Conservation (phyloP, 2,329 filamentous ascomycete species). For the Xylariaceae sp. region DNA sequence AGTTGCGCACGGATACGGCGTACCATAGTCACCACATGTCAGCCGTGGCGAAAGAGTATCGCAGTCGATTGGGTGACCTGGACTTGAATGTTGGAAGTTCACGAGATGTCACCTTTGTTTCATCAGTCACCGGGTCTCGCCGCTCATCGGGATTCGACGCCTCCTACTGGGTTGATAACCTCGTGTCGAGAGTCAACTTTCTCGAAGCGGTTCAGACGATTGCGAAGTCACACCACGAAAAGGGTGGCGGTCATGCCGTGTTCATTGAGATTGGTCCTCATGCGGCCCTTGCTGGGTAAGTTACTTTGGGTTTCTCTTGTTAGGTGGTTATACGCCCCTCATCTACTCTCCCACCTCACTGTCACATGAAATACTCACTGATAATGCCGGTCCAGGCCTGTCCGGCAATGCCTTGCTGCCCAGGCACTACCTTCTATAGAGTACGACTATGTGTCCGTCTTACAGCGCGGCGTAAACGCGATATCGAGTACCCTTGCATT, state of each 20-base stretch:
- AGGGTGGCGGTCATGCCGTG: background rate
- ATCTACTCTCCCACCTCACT: too few species aligned
- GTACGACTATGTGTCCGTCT: slow-evolving; percentile 5
- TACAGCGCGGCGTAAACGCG: slow-evolving; percentile 4
- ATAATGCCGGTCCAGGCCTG: slow-evolving; percentile 21
- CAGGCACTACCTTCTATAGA: background rate
- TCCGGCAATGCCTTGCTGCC: slow-evolving; percentile 8
- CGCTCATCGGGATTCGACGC: slow-evolving; percentile 1
- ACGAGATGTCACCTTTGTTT: slow-evolving; percentile 1
- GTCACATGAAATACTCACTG: slow-evolving; percentile 22
- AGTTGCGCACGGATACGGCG: slow-evolving; percentile 6
- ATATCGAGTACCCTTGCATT: slow-evolving; percentile 4
- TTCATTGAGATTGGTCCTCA: slow-evolving; percentile 11
- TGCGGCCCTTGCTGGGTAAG: background rate
- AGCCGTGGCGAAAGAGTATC: slow-evolving; percentile 8
- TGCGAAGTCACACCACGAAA: background rate
- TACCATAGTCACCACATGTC: slow-evolving; percentile 13
- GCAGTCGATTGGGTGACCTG: background rate
- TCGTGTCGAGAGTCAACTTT: slow-evolving; percentile 5
- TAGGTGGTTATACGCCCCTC: too few species aligned
- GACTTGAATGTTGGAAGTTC: background rate
- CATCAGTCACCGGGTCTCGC: slow-evolving; percentile 3
- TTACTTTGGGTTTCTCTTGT: background rate
- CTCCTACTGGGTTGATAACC: slow-evolving; percentile 7
- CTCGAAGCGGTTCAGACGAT: slow-evolving; percentile 1